Conservation (phyloP, 768 basidiomycete genomes). For the Boletus vinaceobasis region DNA sequence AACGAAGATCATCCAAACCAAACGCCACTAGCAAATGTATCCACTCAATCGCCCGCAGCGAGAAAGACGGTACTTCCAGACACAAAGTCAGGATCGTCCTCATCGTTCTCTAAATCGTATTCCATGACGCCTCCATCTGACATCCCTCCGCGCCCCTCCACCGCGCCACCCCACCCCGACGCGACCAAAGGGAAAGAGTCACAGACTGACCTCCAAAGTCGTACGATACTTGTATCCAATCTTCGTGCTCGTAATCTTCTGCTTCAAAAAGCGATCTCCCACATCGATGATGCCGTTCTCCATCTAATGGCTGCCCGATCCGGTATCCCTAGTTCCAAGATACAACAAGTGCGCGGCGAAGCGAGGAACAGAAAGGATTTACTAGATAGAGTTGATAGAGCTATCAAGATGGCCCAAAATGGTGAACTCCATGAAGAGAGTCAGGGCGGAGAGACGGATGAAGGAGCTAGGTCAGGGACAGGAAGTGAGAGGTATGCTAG, state of each 20-base stretch:
- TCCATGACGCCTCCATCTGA: constrained; percentile 10
- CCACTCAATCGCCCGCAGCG: constrained; percentile 11
- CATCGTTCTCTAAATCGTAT: not conserved
- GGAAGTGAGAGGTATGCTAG: constrained; percentile 16
- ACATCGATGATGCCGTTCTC: constrained; percentile 31
- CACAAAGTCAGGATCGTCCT: constrained; percentile 4
- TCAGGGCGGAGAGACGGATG: not conserved
- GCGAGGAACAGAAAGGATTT: constrained; percentile 32
- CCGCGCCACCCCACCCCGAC: constrained; percentile 26
- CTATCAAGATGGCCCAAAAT: constrained; percentile 28
- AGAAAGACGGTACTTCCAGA: constrained; percentile 8
- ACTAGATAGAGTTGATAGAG: constrained; percentile 28
- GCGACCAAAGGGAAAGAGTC: constrained; percentile 8
- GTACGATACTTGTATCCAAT: constrained; percentile 24
- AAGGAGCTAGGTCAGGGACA: not conserved
- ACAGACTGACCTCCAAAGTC: constrained; percentile 12
- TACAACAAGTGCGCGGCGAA: constrained; percentile 30
- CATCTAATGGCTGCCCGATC: constrained; percentile 31
- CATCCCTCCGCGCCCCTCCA: constrained; percentile 25
- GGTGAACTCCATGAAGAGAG: constrained; percentile 10
- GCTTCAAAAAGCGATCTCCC: constrained; percentile 31
- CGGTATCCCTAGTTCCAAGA: constrained; percentile 29
- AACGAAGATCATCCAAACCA: constrained; percentile 9
- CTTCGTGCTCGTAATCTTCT: constrained; percentile 31
- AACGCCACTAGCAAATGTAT: constrained; percentile 17